These are phyloP conservation scores for Manihot esculenta DNA, from an alignment of 441 rosid genomes.

Conservation along the genomic window DNA sequence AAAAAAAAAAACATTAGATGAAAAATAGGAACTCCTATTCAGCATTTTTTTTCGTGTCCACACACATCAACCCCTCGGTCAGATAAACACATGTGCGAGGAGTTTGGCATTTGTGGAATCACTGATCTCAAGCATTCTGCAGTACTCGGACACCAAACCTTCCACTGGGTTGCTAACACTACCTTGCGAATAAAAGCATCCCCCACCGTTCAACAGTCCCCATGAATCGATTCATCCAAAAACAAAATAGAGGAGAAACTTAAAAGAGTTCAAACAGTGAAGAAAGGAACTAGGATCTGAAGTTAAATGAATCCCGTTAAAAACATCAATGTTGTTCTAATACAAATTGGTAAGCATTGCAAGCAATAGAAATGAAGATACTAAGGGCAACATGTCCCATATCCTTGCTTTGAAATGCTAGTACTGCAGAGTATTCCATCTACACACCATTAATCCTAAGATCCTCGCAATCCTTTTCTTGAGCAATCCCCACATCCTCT, in stretches of 20 bases:
- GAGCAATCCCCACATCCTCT: not conserved
- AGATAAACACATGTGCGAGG: not conserved
- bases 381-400: not conserved
- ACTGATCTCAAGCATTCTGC: not conserved
- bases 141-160: not conserved
- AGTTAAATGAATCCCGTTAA: not conserved
- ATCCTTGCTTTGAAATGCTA: not conserved
- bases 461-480: not conserved
- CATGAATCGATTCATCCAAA: conserved; percentile 1
- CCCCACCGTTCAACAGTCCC: not conserved
- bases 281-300: not conserved
- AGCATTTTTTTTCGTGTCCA: not conserved
- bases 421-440: not conserved
- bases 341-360: not conserved
- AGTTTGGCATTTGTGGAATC: not conserved
- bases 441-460: no score
- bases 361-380: not conserved
- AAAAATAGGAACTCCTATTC: not conserved
- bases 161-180: not conserved
- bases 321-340: not conserved
- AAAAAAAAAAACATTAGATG: not conserved
- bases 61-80: not conserved
- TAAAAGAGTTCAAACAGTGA: not conserved
- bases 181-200: not conserved
- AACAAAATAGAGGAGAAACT: not conserved